Conservation (phyloP, 768 basidiomycete species). For the Tricholoma sp. region DNA sequence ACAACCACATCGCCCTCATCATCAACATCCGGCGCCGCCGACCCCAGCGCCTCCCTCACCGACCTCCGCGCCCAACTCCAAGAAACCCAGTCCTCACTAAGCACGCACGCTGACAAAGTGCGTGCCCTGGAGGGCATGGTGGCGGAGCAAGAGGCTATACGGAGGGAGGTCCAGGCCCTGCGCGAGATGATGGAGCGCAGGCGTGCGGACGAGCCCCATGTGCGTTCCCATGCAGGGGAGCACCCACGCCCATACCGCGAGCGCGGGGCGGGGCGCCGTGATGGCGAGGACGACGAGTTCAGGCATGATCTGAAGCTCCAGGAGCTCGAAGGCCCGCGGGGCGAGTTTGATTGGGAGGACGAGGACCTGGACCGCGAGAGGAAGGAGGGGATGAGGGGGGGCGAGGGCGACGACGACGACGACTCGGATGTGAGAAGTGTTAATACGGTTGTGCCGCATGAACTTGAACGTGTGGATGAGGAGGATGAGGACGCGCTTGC, state of each 20-base stretch:
- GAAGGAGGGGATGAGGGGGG: constrained; percentile 16
- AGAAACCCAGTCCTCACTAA: constrained; percentile 77
- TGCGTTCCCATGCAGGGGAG: constrained; percentile 7
- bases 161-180: constrained; percentile 69
- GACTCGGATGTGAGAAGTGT: constrained; percentile 73
- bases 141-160: constrained; percentile 80
- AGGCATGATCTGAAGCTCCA: not conserved
- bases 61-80: constrained; percentile 80
- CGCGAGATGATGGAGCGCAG: constrained; percentile 69
- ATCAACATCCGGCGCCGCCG: constrained; percentile 10
- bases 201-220: constrained; percentile 35
- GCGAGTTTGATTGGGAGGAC: constrained; percentile 27
- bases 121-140: constrained; percentile 77
- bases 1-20: too few species aligned
- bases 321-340: constrained; percentile 16
- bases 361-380: constrained; percentile 25
- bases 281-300: constrained; percentile 6
- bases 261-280: not conserved
- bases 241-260: not conserved
- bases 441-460: constrained; percentile 62
- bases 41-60: constrained; percentile 26
- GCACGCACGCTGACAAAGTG: constrained; percentile 76
- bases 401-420: constrained; percentile 65
- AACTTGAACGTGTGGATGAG: constrained; percentile 68
- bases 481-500: constrained; percentile 62